Evolutionary conservation across 2,329 filamentous ascomycete genomes (phyloP), one percentile per base, ranked within the genome.

Genomic region (Xylaria sp.): DNA sequence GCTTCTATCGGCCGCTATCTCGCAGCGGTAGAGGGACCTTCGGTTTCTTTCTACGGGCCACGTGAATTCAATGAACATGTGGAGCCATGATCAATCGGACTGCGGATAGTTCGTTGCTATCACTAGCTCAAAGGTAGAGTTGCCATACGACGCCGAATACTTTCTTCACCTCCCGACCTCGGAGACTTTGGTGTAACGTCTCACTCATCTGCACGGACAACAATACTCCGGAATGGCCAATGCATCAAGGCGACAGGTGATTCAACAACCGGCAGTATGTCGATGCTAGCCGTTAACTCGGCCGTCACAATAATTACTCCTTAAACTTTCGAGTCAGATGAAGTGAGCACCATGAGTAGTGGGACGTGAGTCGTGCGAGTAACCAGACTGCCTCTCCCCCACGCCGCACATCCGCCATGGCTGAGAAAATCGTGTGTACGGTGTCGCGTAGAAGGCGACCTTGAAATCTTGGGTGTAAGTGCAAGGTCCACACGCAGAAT

Each of bases 171-270:
- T 32, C n/a, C 7, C n/a, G 3, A 21, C 34, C 21, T 42, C 1
- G 17, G 14, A 30, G 34, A 32, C 30, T n/a, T 30, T 60, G 14
- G 45, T 64, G 65, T 57, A 64, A 68, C 61, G 55, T 64, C 56
- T 27, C 24, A 27, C 4, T 27, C 24, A 27, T 27, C 24, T 27
- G 24, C 24, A 4, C 24, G 24, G 24, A 27, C 24, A 27, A 27
- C 24, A 27, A 27, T 27, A 27, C 24, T 27, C 34, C 24, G n/a
- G 45, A 53, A 48, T 14, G 14, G 14, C 27, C 36, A 47, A 53
- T 27, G 21, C 39, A 42, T 51, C 8, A 17, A 65, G 32, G n/a
- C 12, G 12, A 39, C 42, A 45, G 11, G 19, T 53, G 30, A 39
- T 34, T 27, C 14, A 47, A 17, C 19, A 27, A 45, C 58, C 53